These are phyloP conservation scores for Aechmea fasciata DNA, from an alignment of 176 grass and related monocot species.

Conservation along the genomic window DNA sequence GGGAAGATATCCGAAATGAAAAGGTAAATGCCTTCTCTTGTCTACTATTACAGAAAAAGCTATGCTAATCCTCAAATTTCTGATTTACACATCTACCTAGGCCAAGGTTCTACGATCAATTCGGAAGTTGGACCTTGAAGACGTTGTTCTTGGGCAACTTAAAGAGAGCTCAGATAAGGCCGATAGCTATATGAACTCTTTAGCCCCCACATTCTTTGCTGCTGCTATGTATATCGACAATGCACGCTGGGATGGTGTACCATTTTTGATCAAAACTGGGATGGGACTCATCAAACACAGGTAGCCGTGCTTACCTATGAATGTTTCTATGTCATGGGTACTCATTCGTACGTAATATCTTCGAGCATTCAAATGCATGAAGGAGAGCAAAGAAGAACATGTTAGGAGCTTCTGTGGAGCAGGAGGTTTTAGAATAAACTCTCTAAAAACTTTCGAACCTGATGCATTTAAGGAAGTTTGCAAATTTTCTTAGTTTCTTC, in stretches of 20 bases:
- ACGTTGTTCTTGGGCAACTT: constrained; percentile 32
- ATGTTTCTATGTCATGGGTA: neutral
- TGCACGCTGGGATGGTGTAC: constrained; percentile 95
- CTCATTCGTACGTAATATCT: neutral
- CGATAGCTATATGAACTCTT: constrained; percentile 63
- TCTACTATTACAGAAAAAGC: neutral
- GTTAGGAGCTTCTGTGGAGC: too few species aligned
- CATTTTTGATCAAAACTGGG: constrained; percentile 91
- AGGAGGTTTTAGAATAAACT: too few species aligned
- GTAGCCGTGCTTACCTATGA: constrained; percentile 25
- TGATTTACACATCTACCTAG: constrained; percentile 27
- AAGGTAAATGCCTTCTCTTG: constrained; percentile 32
- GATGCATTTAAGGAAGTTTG: too few species aligned
- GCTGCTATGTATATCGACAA: constrained; percentile 90
- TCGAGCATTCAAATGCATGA: neutral
- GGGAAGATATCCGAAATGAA: constrained; percentile 97
- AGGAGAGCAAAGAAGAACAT: neutral
- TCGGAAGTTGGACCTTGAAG: constrained; percentile 39
- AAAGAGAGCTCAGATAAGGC: constrained; percentile 49
- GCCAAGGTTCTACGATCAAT: constrained; percentile 90
- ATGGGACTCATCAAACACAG: constrained; percentile 79
- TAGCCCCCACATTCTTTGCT: constrained; percentile 81
- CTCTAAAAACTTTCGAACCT: too few species aligned
- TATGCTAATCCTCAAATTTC: neutral
- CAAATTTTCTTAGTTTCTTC: too few species aligned